Evolutionary conservation across 2,329 filamentous ascomycete genomes (phyloP).

Genomic region (Aspergillus unguis): DNA sequence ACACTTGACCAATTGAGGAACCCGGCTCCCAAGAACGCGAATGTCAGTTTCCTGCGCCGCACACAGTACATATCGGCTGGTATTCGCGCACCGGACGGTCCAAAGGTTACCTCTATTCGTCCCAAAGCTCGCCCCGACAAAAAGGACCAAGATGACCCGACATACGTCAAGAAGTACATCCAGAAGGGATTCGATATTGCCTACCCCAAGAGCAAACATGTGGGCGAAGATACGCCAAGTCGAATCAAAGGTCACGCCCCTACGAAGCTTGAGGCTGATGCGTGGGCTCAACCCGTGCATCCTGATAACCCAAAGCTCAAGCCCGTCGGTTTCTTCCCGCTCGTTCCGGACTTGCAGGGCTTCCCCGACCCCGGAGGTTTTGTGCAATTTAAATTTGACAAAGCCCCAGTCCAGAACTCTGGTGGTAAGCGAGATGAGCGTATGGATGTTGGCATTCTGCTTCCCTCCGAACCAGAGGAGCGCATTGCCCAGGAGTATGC

Average conservation of each 20-base stretch:
- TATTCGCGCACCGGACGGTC: constrained; percentile 33
- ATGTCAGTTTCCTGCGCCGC: constrained; percentile 88
- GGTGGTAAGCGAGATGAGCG: constrained; percentile 54
- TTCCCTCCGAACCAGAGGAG: constrained; percentile 51
- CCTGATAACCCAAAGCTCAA: constrained; percentile 56
- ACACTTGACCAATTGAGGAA: constrained; percentile 83
- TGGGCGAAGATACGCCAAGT: constrained; percentile 53
- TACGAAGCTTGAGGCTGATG: constrained; percentile 54
- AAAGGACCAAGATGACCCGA: constrained; percentile 54
- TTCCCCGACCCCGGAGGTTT: constrained; percentile 58
- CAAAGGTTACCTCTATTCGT: constrained; percentile 25
- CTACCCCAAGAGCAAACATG: constrained; percentile 59
- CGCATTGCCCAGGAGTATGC: constrained; percentile 47
- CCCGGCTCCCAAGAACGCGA: constrained; percentile 68
- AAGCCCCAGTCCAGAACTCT: constrained; percentile 52
- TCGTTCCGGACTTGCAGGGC: constrained; percentile 60
- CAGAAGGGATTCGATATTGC: constrained; percentile 64
- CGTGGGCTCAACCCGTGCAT: constrained; percentile 60
- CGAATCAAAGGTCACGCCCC: constrained; percentile 53
- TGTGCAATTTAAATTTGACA: constrained; percentile 60
- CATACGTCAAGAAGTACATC: constrained; percentile 59
- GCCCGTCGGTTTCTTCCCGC: constrained; percentile 58
- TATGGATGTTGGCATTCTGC: constrained; percentile 57
- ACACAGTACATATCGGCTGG: constrained; percentile 78
- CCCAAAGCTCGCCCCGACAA: constrained; percentile 30